phyloP scores from a whole-genome alignment of 805 yeast genomes.

The Schwanniomyces occidentalis region DNA sequence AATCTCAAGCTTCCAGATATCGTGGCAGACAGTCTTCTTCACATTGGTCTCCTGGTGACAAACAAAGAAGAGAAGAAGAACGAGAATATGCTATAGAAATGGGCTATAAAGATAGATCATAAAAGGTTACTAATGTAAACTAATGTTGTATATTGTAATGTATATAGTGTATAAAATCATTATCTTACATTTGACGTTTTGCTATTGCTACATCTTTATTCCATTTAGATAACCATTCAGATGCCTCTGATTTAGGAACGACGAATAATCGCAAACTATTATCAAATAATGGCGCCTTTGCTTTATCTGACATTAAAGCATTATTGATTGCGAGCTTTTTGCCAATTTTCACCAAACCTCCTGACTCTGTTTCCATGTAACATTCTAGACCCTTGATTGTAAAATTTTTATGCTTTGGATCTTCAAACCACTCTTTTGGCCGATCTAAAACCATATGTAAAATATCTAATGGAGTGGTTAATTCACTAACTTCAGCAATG shows the following conservation, averaged over 20 bases:
- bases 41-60: conserved; percentile 40
- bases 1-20: conserved; percentile 47
- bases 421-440: conserved; percentile 68
- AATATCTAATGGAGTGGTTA: conserved; percentile 63
- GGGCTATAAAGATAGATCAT: conserved; percentile 32
- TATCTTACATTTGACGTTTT: conserved; percentile 18
- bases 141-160: conserved; percentile 2
- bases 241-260: conserved; percentile 71
- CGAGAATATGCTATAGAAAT: conserved; percentile 47
- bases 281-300: conserved; percentile 78
- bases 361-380: conserved; percentile 77
- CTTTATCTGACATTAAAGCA: conserved; percentile 60
- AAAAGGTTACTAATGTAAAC: conserved; percentile 1
- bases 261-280: conserved; percentile 68
- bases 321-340: conserved; percentile 67
- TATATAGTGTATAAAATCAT: background rate
- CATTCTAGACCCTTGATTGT: conserved; percentile 60
- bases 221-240: conserved; percentile 69
- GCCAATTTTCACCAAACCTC: conserved; percentile 86
- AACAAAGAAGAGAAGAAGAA: conserved; percentile 43
- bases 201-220: conserved; percentile 58
- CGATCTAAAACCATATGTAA: conserved; percentile 59
- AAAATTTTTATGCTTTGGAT: conserved; percentile 62
- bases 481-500: conserved; percentile 72
- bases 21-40: conserved; percentile 58